phyloP scores from a whole-genome alignment of 2,329 filamentous ascomycete genomes.

The Aspergillus neoniger region DNA sequence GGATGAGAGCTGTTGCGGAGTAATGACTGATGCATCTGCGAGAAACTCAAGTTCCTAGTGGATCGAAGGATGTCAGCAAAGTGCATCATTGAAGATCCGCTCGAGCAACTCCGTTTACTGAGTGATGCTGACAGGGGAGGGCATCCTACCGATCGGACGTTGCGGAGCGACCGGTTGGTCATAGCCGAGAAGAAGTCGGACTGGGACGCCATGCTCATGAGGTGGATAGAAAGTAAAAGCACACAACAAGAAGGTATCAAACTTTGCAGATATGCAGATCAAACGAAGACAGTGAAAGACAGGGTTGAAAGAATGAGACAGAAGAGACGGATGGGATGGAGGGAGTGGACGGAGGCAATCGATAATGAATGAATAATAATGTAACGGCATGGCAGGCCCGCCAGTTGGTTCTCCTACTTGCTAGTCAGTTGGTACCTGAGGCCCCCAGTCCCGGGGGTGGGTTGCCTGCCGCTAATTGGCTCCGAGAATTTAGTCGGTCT shows the following conservation, averaged over 20 bases:
- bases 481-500: conserved; percentile 5
- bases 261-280: background rate
- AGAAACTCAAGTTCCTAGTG: conserved; percentile 85
- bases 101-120: background rate
- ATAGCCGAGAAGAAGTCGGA: conserved; percentile 52
- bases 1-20: conserved; percentile 70
- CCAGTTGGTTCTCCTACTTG: conserved; percentile 6
- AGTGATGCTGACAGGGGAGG: conserved; percentile 3
- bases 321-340: conserved; percentile 2
- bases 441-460: background rate
- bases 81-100: background rate
- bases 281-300: background rate
- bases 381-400: background rate
- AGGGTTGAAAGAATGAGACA: background rate
- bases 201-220: conserved; percentile 35
- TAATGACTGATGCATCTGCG: conserved; percentile 77
- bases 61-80: conserved; percentile 9
- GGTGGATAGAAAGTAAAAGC: background rate
- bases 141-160: conserved; percentile 74
- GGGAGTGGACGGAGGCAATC: conserved; percentile 3
- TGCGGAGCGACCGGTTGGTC: conserved; percentile 82
- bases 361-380: conserved; percentile 8
- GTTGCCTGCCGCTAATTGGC: background rate
- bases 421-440: conserved; percentile 9
- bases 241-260: conserved; percentile 1